These are phyloP conservation scores for Abeoforma whisleri DNA, from an alignment of 78 protist genomes.

Conservation along the genomic window DNA sequence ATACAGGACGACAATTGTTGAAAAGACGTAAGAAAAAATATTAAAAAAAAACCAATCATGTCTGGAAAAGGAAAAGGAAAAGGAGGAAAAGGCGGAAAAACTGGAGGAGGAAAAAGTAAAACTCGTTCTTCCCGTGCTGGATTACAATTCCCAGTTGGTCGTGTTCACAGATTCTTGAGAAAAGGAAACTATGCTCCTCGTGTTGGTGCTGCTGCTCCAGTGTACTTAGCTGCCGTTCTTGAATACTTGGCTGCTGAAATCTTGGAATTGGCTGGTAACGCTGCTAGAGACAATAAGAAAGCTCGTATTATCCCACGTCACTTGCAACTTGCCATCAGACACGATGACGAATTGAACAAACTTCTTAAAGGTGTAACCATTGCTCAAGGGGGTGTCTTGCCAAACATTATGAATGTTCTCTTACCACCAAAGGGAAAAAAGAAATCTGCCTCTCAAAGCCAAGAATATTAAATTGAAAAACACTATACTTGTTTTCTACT, in stretches of 20 bases:
- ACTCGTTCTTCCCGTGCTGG: slow-evolving; percentile 51
- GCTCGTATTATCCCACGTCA: slow-evolving; percentile 89
- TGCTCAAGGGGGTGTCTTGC: slow-evolving; percentile 91
- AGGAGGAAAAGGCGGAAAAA: slow-evolving; percentile 14
- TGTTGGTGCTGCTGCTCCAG: slow-evolving; percentile 81
- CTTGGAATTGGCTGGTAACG: slow-evolving; percentile 90
- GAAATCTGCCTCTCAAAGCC: slow-evolving; percentile 45
- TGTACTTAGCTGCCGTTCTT: slow-evolving; percentile 91
- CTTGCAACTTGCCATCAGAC: slow-evolving; percentile 85
- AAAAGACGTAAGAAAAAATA: no score
- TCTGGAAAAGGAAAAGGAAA: slow-evolving; percentile 46
- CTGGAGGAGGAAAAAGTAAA: slow-evolving; percentile 36
- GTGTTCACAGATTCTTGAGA: slow-evolving; percentile 67
- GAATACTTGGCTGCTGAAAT: slow-evolving; percentile 93
- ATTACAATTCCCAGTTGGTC: slow-evolving; percentile 77
- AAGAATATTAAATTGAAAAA: slow-evolving; percentile 23
- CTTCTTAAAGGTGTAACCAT: slow-evolving; percentile 79
- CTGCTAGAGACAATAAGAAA: slow-evolving; percentile 78
- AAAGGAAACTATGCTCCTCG: slow-evolving; percentile 72
- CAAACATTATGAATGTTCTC: slow-evolving; percentile 74
- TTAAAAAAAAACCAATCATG: no score
- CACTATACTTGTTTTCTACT: no score
- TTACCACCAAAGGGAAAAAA: slow-evolving; percentile 59
- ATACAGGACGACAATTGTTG: no score
- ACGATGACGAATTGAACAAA: slow-evolving; percentile 90